A percentile compares a stretch with the other conserved stretches of the same genome.
These are phyloP conservation scores for Grosmannia clavigera DNA, from an alignment of 2,329 filamentous ascomycete species.

Conservation along the genomic window DNA sequence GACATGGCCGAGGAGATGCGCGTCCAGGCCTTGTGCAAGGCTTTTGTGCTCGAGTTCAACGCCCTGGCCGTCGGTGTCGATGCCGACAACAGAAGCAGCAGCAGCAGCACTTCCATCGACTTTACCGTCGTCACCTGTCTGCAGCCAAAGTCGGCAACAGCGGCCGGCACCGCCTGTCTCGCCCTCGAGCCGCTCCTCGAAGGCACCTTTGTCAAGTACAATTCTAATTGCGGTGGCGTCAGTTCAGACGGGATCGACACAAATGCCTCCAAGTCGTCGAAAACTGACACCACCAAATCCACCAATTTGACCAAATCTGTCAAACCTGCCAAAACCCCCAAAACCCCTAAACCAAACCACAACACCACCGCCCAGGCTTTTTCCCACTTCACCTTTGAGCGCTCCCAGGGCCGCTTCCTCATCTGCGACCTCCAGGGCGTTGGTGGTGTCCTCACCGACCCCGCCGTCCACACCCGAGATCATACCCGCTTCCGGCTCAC, in stretches of 20 bases:
- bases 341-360: background rate
- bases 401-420: constrained; percentile 23
- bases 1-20: constrained; percentile 26
- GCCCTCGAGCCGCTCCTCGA: constrained; percentile 24
- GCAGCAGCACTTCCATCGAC: constrained; percentile 18
- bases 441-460: constrained; percentile 23
- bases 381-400: constrained; percentile 29
- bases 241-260: constrained; percentile 13
- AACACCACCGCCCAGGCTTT: constrained; percentile 23
- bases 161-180: constrained; percentile 9
- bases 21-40: constrained; percentile 25
- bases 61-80: constrained; percentile 11
- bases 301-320: too few species aligned
- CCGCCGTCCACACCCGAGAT: constrained; percentile 24
- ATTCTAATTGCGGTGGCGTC: constrained; percentile 21
- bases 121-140: constrained; percentile 22
- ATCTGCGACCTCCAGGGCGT: constrained; percentile 26
- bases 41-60: constrained; percentile 29
- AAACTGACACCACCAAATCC: too few species aligned
- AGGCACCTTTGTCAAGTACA: constrained; percentile 27
- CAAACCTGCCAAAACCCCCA: constrained; percentile 13
- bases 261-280: too few species aligned
- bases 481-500: constrained; percentile 19
- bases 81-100: constrained; percentile 8
- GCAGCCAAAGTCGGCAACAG: constrained; percentile 3